Base-by-base conservation (phyloP, 1,284 basidiomycete genomes). In the Lentinula novae-zelandiae region DNA sequence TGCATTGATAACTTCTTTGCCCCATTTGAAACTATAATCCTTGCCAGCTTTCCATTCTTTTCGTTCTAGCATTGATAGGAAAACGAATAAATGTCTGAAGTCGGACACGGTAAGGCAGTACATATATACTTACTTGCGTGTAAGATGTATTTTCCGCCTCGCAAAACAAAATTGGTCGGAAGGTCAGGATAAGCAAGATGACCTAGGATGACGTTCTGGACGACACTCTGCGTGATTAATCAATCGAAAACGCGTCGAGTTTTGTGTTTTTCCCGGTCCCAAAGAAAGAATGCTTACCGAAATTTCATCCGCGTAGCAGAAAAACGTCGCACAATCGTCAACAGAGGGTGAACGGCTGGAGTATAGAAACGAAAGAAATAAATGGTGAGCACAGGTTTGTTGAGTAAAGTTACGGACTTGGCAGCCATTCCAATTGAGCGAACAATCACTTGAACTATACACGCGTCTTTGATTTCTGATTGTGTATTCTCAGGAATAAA, bases 281-380 rank as follows among this genome's bases (percentile, higher is more conserved):
- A n/a, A 17, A 46, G 12, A 20, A 22, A 46, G 20, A 15, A 40
- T 2, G 10, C 39, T 12, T 9, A 56, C 54, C 40, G 54, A 56
- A 34, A 56, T 56, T 34, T 56, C 54, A 56, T 56, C 54, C 1
- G 54, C 54, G 42, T 56, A 44, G 42, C 54, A 56, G 27, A 44
- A 56, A 36, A 56, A 56, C 9, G 54, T 56, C 27, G 54, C 54
- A 31, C 39, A 36, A 56, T 56, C 54, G n/a, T 56, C 40, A 48
- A 56, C 42, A n/a, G 54, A 46, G 5, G 54, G 40, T n/a, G 54
- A 46, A 36, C 54, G 54, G 33, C 54, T 56, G 27, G 36, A 38
- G 36, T 8, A 38, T 38, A 38, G 36, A 38, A 38, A 38, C 36
- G 12, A 38, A 2, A 38, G 36, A 9, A 8, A 38, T 38, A 38